Evolutionary conservation across 768 basidiomycete species (phyloP).

Genomic region (Amanita inopinata): DNA sequence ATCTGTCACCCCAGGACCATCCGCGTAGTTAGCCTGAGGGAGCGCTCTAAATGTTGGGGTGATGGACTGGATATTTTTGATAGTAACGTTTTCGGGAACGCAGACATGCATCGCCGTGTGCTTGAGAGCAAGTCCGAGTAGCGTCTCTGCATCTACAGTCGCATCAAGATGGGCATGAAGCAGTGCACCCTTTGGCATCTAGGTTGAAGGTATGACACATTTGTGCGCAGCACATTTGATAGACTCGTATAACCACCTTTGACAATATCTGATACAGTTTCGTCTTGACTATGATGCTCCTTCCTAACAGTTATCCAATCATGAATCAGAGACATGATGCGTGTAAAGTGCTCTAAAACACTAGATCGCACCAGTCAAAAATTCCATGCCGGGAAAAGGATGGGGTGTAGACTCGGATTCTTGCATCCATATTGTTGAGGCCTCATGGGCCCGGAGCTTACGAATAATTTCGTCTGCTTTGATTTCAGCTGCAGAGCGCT

Average conservation of each 20-base stretch:
- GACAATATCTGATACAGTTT: conserved; percentile 50
- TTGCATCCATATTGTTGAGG: conserved; percentile 45
- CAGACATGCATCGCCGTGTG: conserved; percentile 56
- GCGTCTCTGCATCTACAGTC: conserved; percentile 43
- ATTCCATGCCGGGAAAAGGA: conserved; percentile 72
- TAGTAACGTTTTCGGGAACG: conserved; percentile 27
- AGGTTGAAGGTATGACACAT: not conserved
- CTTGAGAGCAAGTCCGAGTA: conserved; percentile 45
- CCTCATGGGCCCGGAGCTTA: conserved; percentile 44
- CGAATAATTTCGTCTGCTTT: conserved; percentile 51
- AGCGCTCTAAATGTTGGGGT: conserved; percentile 48
- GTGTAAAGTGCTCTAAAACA: too few species aligned
- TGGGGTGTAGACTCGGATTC: conserved; percentile 46
- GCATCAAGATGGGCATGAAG: conserved; percentile 73
- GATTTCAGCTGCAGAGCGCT: conserved; percentile 28
- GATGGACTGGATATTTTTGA: conserved; percentile 28
- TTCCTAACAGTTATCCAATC: conserved; percentile 26
- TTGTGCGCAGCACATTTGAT: not conserved
- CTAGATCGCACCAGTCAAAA: conserved; percentile 45
- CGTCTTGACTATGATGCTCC: conserved; percentile 48
- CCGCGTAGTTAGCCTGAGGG: conserved; percentile 24
- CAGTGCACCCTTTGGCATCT: conserved; percentile 79
- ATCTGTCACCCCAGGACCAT: conserved; percentile 28
- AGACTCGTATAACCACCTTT: conserved; percentile 29
- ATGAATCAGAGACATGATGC: too few species aligned